Base-by-base conservation (phyloP, 208 protist genomes). In the Strigomonas galati region DNA sequence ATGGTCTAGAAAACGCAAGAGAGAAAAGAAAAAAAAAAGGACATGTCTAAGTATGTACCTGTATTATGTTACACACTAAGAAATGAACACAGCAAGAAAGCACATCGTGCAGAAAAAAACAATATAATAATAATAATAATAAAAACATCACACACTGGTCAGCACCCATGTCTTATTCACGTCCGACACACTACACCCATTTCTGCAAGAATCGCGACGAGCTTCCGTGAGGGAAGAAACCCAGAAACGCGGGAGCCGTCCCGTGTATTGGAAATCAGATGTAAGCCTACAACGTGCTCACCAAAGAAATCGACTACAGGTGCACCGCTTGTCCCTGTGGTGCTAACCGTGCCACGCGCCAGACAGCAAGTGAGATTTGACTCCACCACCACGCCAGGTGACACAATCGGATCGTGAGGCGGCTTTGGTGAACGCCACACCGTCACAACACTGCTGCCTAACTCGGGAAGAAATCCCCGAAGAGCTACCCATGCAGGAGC, bases 241-340 rank as follows among this genome's bases (percentile, higher is more conserved):
- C 82, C 86, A 4, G 84, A 91, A 0, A 95, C 86, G 19, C 89
- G 76, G 0, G 89, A 95, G 12, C 86, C 89, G 31, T 91, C 72
- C 4, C 74, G 71, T 24, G 82, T 95, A 66, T 95, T 92, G 30
- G 86, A 92, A 2, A 81, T 89, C 24, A 95, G 71, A 58, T 95
- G 89, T 26, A 95, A 73, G 1, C 89, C 89, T 7, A 95, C 89
- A 21, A 95, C 65, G 62, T 85, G 76, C 27, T 84, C 85, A 15
- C 89, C 89, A 67, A 80, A 89, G 63, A 82, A 70, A 63, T 95
- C 89, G 23, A 93, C 76, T 4, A 95, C 84, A 10, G 89, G 89
- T 24, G 86, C 89, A 0, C 89, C 89, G 55, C 89, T 95, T 21
- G 84, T 89, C 37, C 89, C 89, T 4, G 77, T 86, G 19, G 79